phyloP scores from a whole-genome alignment of 306 rosid species.

The Cicer cuneatum region DNA sequence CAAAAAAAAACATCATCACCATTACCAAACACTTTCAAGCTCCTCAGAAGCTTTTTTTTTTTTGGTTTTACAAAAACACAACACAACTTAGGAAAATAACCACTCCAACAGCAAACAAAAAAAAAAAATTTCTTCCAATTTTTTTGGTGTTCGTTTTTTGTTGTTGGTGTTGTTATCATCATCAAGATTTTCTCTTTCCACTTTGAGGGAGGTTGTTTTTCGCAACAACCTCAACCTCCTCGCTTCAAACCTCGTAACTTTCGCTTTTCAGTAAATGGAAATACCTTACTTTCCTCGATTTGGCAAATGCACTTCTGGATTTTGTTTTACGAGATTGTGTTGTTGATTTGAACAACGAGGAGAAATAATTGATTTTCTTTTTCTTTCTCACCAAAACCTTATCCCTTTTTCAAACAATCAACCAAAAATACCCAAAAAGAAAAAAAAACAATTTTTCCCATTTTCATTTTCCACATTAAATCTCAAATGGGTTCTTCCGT shows the following conservation, averaged over 20 bases:
- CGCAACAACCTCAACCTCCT: constrained; percentile 58
- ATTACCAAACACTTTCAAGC: constrained; percentile 3
- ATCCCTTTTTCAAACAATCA: background rate
- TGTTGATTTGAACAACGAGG: constrained; percentile 28
- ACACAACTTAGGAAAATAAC: constrained; percentile 11
- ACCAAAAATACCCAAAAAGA: background rate
- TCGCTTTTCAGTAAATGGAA: constrained; percentile 53
- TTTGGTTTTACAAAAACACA: constrained; percentile 5
- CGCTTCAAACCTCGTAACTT: constrained; percentile 53
- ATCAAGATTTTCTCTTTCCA: constrained; percentile 24
- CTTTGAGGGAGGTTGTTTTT: constrained; percentile 60
- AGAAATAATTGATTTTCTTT: background rate
- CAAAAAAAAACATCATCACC: constrained; percentile 16
- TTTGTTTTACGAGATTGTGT: constrained; percentile 43
- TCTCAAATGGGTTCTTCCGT: constrained; percentile 35
- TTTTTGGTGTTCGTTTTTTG: constrained; percentile 29
- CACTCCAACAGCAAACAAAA: constrained; percentile 1
- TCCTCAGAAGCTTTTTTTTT: background rate
- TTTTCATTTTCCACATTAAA: constrained; percentile 19
- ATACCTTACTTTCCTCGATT: constrained; percentile 50
- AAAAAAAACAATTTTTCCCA: background rate
- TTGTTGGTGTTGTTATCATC: background rate
- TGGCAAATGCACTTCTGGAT: constrained; percentile 51
- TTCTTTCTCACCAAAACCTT: constrained; percentile 10
- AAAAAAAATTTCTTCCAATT: constrained; percentile 5